Conservation (phyloP, 305 asterid genomes). For the Caryopteris hybrid region DNA sequence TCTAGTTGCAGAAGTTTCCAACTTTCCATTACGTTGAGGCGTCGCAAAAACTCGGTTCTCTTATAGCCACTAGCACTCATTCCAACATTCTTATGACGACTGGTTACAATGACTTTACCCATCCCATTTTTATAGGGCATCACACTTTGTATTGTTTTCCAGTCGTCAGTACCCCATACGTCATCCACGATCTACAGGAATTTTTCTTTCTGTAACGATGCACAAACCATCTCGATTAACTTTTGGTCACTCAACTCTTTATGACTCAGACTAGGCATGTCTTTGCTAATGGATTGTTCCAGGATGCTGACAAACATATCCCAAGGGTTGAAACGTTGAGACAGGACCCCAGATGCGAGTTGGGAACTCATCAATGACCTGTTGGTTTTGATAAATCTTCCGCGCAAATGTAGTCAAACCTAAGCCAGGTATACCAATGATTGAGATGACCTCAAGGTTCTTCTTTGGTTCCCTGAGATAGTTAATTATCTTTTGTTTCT, state of each 20-base stretch:
- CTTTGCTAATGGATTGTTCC: too few species aligned
- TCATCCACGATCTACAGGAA: slow-evolving; percentile 26
- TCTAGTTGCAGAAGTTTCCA: slow-evolving; percentile 24
- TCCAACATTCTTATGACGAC: too few species aligned
- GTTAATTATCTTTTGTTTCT: too few species aligned
- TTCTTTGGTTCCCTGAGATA: too few species aligned
- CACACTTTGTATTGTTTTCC: background rate
- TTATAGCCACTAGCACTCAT: slow-evolving; percentile 9
- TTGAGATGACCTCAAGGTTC: too few species aligned
- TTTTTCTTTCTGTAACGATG: background rate
- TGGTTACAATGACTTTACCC: too few species aligned
- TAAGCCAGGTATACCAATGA: slow-evolving; percentile 30
- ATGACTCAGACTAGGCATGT: too few species aligned
- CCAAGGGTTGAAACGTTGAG: background rate
- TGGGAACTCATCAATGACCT: slow-evolving; percentile 6
- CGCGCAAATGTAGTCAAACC: slow-evolving; percentile 35
- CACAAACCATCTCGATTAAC: background rate
- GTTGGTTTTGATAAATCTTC: background rate
- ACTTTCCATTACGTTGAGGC: slow-evolving; percentile 10
- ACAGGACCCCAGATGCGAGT: slow-evolving; percentile 15
- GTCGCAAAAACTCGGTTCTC: too few species aligned
- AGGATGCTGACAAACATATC: too few species aligned
- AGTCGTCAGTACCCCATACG: slow-evolving; percentile 5
- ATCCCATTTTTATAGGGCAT: slow-evolving; percentile 6
- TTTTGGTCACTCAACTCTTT: too few species aligned